Percentiles rank a stretch among this genome's conserved stretches.
These are phyloP conservation scores for Xanthoceras sorbifolium DNA, from an alignment of 345 rosid species.

Conservation along the genomic window DNA sequence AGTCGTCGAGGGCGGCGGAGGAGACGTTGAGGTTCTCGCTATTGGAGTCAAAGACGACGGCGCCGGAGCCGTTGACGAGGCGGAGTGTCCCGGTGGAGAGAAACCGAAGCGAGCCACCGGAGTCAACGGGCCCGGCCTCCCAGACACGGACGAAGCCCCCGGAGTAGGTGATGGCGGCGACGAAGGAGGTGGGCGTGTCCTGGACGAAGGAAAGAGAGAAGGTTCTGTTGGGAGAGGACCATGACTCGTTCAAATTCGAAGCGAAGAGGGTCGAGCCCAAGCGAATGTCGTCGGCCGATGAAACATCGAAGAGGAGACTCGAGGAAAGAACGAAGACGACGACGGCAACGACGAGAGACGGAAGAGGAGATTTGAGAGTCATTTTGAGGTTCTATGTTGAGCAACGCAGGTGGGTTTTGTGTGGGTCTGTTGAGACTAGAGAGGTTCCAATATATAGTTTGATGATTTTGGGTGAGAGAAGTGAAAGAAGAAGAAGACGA, in stretches of 20 bases:
- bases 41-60: slow-evolving; percentile 54
- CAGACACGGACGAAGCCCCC: slow-evolving; percentile 48
- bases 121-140: slow-evolving; percentile 55
- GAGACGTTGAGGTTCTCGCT: slow-evolving; percentile 43
- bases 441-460: too few species aligned
- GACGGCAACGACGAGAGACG: not conserved
- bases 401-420: not conserved
- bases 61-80: slow-evolving; percentile 60
- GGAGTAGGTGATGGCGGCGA: slow-evolving; percentile 46
- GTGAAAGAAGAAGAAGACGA: not conserved
- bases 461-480: not conserved
- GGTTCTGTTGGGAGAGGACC: slow-evolving; percentile 42
- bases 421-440: not conserved
- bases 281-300: slow-evolving; percentile 24
- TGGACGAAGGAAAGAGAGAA: slow-evolving; percentile 50
- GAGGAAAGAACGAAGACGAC: not conserved
- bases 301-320: slow-evolving; percentile 6
- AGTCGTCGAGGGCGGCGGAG: slow-evolving; percentile 53
- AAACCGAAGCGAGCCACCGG: slow-evolving; percentile 45
- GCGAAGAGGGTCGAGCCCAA: slow-evolving; percentile 49
- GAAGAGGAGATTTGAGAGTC: not conserved
- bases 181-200: slow-evolving; percentile 34
- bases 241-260: slow-evolving; percentile 35
- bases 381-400: slow-evolving; percentile 6
- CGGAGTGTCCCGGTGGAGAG: slow-evolving; percentile 54